A percentile compares a stretch with the other conserved stretches of the same genome.
Evolutionary conservation across 352 stramenopile genomes (phyloP).

Genomic region (Pythium phragmiticola): DNA sequence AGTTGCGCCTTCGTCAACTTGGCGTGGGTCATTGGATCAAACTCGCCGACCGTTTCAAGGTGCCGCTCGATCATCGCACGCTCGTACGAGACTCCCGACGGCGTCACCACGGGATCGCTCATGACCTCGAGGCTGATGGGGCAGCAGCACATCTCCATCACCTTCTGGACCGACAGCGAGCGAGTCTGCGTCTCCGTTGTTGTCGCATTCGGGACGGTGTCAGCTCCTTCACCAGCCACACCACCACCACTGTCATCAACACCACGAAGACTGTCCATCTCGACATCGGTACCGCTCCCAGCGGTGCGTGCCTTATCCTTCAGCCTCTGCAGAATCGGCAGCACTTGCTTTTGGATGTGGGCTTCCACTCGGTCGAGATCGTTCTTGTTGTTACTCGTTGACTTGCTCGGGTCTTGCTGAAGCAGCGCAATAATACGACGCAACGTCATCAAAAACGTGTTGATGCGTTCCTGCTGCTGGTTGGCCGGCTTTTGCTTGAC

Average conservation of each 20-base stretch:
- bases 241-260: slow-evolving; percentile 24
- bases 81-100: neutral
- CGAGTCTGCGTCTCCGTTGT: too few relatives aligned
- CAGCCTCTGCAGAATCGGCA: slow-evolving; percentile 71
- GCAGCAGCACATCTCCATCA: slow-evolving; percentile 1
- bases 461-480: slow-evolving; percentile 80
- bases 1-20: too few relatives aligned
- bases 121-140: neutral
- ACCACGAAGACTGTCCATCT: slow-evolving; percentile 9
- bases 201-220: too few relatives aligned
- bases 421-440: slow-evolving; percentile 80
- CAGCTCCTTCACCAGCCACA: slow-evolving; percentile 22
- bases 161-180: too few relatives aligned
- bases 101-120: neutral
- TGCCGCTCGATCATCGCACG: neutral
- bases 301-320: slow-evolving; percentile 63
- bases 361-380: slow-evolving; percentile 79
- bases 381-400: slow-evolving; percentile 73
- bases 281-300: neutral
- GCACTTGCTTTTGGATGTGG: slow-evolving; percentile 81
- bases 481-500: slow-evolving; percentile 79
- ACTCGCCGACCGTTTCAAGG: neutral
- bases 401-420: slow-evolving; percentile 80
- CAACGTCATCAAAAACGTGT: slow-evolving; percentile 76
- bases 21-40: neutral